phyloP scores from a whole-genome alignment of 2,329 filamentous ascomycete species.

The Fusarium poae region DNA sequence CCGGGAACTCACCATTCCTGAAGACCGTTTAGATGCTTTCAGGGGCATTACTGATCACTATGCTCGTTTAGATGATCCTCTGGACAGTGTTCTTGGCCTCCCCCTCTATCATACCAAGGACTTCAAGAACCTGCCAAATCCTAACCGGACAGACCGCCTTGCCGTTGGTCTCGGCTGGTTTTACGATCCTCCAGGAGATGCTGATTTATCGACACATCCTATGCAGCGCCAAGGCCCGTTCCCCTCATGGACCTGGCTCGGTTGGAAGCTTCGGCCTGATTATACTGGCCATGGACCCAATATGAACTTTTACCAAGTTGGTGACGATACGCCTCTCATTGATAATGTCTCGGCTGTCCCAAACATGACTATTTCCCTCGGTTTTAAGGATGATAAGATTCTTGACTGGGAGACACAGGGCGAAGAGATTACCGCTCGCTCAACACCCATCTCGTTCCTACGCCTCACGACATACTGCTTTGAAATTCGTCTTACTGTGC shows the following conservation, averaged over 20 bases:
- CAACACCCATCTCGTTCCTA: slow-evolving; percentile 50
- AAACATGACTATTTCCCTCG: slow-evolving; percentile 52
- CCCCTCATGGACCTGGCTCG: slow-evolving; percentile 57
- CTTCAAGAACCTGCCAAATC: slow-evolving; percentile 48
- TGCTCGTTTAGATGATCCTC: slow-evolving; percentile 44
- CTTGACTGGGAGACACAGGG: slow-evolving; percentile 55
- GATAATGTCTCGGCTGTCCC: slow-evolving; percentile 52
- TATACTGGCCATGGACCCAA: slow-evolving; percentile 45
- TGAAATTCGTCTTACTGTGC: slow-evolving; percentile 47
- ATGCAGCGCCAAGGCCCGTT: slow-evolving; percentile 49
- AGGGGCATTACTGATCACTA: slow-evolving; percentile 51
- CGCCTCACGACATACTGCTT: slow-evolving; percentile 54
- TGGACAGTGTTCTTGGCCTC: slow-evolving; percentile 53
- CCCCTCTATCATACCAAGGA: slow-evolving; percentile 54
- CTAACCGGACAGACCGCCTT: slow-evolving; percentile 53
- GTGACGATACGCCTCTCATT: slow-evolving; percentile 46
- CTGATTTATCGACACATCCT: slow-evolving; percentile 41
- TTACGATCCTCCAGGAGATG: slow-evolving; percentile 45
- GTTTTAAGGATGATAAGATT: slow-evolving; percentile 52
- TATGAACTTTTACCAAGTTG: slow-evolving; percentile 52
- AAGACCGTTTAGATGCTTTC: slow-evolving; percentile 55
- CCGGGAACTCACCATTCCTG: slow-evolving; percentile 46
- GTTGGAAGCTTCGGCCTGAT: slow-evolving; percentile 51
- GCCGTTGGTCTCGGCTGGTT: slow-evolving; percentile 55
- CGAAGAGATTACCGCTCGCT: slow-evolving; percentile 49